Percentiles rank a stretch among this genome's conserved stretches.
phyloP scores from a whole-genome alignment of 78 protist species.

The Planoprotostelium fungivorum region DNA sequence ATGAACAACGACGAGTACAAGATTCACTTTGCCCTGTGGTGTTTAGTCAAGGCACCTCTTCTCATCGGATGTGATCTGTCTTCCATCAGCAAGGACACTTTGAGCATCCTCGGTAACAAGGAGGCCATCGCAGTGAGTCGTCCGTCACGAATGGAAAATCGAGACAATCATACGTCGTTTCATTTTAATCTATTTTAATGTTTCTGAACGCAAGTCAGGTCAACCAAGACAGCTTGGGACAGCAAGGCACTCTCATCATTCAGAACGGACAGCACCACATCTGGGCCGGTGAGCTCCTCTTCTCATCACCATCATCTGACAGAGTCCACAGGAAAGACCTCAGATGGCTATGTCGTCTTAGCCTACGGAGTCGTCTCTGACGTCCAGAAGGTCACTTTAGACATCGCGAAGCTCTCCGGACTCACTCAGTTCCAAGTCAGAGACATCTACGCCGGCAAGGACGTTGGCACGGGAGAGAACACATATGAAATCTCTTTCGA shows the following conservation, averaged over 20 bases:
- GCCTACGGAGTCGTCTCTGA: not conserved
- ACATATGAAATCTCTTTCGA: not conserved
- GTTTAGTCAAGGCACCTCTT: slow-evolving; percentile 58
- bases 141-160: too few species aligned
- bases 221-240: slow-evolving; percentile 61
- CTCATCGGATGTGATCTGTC: slow-evolving; percentile 64
- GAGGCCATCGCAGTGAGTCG: slow-evolving; percentile 69
- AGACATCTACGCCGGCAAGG: not conserved
- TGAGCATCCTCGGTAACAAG: slow-evolving; percentile 7
- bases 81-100: slow-evolving; percentile 11
- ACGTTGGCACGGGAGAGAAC: not conserved
- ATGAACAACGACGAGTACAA: slow-evolving; percentile 54
- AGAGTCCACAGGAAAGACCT: not conserved
- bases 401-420: not conserved
- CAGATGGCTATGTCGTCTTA: not conserved
- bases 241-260: slow-evolving; percentile 27
- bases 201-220: too few species aligned
- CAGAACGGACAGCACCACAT: slow-evolving; percentile 23
- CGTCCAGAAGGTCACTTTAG: not conserved
- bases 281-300: slow-evolving; percentile 27
- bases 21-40: slow-evolving; percentile 69
- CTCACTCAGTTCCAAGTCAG: not conserved
- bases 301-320: too few species aligned
- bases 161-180: too few species aligned
- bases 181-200: too few species aligned